Evolutionary conservation across 768 basidiomycete genomes (phyloP).

Genomic region (Mrakia frigida): DNA sequence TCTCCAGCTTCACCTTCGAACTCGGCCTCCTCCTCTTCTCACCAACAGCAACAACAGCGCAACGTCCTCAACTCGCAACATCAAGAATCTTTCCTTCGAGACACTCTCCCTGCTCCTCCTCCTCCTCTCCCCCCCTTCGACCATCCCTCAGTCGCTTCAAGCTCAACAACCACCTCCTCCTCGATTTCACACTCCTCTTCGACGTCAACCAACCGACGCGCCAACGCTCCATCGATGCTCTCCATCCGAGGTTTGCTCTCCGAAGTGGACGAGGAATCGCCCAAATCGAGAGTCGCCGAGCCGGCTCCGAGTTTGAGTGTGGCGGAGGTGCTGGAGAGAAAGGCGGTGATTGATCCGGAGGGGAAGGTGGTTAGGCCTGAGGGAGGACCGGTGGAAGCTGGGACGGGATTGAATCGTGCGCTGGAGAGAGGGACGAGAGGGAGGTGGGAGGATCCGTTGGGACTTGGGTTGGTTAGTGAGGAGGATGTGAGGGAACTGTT

Average conservation of each 20-base stretch:
- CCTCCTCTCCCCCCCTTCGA: background rate
- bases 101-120: background rate
- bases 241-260: background rate
- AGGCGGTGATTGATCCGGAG: background rate
- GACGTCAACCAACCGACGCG: background rate
- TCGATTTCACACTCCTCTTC: background rate
- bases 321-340: background rate
- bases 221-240: background rate
- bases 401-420: background rate
- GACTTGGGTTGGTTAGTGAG: slow-evolving; percentile 28
- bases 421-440: background rate
- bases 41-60: no score
- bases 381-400: background rate
- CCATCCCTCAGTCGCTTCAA: background rate
- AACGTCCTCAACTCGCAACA: background rate
- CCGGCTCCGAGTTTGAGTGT: background rate
- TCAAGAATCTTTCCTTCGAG: background rate
- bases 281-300: background rate
- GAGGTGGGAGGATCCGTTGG: slow-evolving; percentile 34
- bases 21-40: no score
- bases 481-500: slow-evolving; percentile 34
- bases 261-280: background rate
- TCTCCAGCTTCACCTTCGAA: no score
- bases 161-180: background rate
- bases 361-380: background rate